phyloP scores from a whole-genome alignment of 2,329 filamentous ascomycete species.

The Fusarium abutilonis region DNA sequence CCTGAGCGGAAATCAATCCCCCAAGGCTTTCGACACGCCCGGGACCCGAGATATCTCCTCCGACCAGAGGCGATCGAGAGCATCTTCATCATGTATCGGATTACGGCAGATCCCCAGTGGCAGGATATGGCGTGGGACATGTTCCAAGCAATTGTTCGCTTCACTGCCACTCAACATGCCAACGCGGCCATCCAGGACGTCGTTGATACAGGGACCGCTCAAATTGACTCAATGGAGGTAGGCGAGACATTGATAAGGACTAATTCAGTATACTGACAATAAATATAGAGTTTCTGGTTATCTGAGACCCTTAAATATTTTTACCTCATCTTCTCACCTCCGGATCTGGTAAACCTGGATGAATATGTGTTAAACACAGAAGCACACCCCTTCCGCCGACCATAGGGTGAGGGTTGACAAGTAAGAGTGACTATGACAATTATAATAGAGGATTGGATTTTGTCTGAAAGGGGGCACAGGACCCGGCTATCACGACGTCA shows the following conservation, averaged over 20 bases:
- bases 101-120: conserved; percentile 53
- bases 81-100: conserved; percentile 60
- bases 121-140: conserved; percentile 60
- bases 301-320: conserved; percentile 80
- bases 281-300: conserved; percentile 70
- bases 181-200: conserved; percentile 61
- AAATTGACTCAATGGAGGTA: conserved; percentile 69
- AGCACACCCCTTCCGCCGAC: conserved; percentile 55
- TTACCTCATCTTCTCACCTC: conserved; percentile 74
- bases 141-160: conserved; percentile 58
- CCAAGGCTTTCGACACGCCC: too few relatives aligned
- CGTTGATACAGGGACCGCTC: conserved; percentile 44
- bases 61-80: conserved; percentile 61
- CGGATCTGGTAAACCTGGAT: conserved; percentile 67
- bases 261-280: conserved; percentile 1
- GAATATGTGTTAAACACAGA: conserved; percentile 70
- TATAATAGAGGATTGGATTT: too few relatives aligned
- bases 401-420: neutral
- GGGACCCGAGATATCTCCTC: conserved; percentile 50
- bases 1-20: too few relatives aligned
- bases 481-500: too few relatives aligned
- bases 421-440: too few relatives aligned
- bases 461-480: too few relatives aligned
- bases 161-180: conserved; percentile 55
- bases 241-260: conserved; percentile 33